phyloP scores from a whole-genome alignment of 768 basidiomycete genomes.

The Russula sp. region DNA sequence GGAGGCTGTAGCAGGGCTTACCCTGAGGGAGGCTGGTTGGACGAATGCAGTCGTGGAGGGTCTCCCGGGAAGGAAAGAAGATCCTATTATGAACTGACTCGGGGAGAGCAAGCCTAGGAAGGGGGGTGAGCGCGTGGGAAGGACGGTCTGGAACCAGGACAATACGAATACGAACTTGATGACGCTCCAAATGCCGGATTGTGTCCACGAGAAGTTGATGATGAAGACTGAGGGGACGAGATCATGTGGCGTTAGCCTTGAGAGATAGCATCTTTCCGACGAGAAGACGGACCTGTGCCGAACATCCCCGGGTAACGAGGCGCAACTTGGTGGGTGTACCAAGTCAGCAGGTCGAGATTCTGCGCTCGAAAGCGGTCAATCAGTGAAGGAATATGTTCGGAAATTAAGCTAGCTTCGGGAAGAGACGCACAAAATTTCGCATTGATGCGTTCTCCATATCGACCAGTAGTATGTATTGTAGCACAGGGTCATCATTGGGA shows the following conservation, averaged over 20 bases:
- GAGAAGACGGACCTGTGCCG: conserved; percentile 49
- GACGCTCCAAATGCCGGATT: conserved; percentile 61
- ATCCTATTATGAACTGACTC: conserved; percentile 52
- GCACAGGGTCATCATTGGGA: conserved; percentile 32
- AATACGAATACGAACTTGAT: conserved; percentile 41
- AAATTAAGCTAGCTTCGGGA: conserved; percentile 9
- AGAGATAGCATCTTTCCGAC: conserved; percentile 14
- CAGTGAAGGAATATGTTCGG: conserved; percentile 19
- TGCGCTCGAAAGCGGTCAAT: conserved; percentile 28
- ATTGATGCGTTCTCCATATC: conserved; percentile 55
- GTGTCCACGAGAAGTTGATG: conserved; percentile 69
- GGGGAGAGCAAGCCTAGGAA: conserved; percentile 55
- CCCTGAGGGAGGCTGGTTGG: conserved; percentile 53
- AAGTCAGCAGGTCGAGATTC: conserved; percentile 57
- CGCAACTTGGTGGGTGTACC: conserved; percentile 58
- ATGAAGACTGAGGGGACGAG: conserved; percentile 47
- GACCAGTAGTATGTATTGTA: conserved; percentile 65
- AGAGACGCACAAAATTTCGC: conserved; percentile 47
- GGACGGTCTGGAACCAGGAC: neutral
- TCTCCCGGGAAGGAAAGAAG: conserved; percentile 55
- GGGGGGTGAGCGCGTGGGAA: neutral
- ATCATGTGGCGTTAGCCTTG: conserved; percentile 17
- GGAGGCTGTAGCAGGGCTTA: conserved; percentile 28
- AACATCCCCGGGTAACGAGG: conserved; percentile 74
- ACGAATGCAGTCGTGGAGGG: conserved; percentile 52